Base-by-base conservation (phyloP, 805 yeast genomes). In the Candida silvicultrix region DNA sequence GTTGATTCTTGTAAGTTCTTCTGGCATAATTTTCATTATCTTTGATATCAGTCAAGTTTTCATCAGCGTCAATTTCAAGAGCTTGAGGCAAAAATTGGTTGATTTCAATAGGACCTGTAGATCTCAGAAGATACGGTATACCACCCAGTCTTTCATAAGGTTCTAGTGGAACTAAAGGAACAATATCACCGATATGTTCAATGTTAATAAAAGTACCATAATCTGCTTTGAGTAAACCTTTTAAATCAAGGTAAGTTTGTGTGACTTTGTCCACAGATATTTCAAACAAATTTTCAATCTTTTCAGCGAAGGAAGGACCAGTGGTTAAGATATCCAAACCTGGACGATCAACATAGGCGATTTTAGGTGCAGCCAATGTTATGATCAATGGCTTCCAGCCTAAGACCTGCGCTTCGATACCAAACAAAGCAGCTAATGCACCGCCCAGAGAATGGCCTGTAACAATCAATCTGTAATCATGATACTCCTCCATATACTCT, bases 381-480 rank as follows among this genome's bases (percentile, higher is more conserved):
- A 81, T 61, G 1, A 83, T 75, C 36, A 72, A 56, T 0, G 83
- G 81, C 16, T 74, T 58, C 46, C 62, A 64, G 0, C 85, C 85
- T 59, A 75, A 49, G 15, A 77, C 51, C 47, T 73, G 66, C 36
- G 80, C 66, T 55, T 83, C 89, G 25, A 78, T 69, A 0, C 83
- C 89, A 12, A 76, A 69, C 32, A 84, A 64, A 5, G 71, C 60
- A 3, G 89, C 81, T 35, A 83, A 55, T 0, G 89, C 88, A 2
- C 80, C 92, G 1, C 88, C 88, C 38, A 84, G 62, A 0, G 90
- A 85, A 63, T 85, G 92, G 0, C 92, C 90, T 1, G 79, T 65
- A 1, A 81, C 68, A 2, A 75, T 69, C 5, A 82, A 46, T 18
- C 65, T 58, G 58, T 78, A 80, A 34, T 68, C 69, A 0, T 80